Base-by-base conservation (phyloP, 495 filamentous ascomycete species). In the Oidiodendron maius region DNA sequence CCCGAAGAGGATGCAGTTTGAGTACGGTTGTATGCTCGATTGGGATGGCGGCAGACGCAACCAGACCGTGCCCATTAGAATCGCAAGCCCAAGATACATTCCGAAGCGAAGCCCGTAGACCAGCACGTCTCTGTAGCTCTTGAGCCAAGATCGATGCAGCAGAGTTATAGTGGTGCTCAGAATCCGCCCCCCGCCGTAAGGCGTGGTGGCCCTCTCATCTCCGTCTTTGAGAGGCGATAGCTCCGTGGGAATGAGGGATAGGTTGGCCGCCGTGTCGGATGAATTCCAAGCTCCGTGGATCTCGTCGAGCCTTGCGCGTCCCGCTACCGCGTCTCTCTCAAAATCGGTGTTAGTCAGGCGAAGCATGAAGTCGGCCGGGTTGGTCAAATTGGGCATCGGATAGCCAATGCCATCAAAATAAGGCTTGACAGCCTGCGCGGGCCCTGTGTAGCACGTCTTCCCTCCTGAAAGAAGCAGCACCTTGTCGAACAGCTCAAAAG, bases 11-110 rank as follows among this genome's bases (percentile, higher is more conserved):
- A 17, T 5, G 15, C 15, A 41, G 39, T 41, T 15, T 65, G 22
- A 35, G 47, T 52, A 44, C 48, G 20, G 25, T n/a, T 15, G 25
- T 46, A 12, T 9, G 47, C 78, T 77, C 12, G 70, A 67, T 54
- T 91, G 84, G 2, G 69, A 58, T 1, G 81, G 68, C 13, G 71
- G 61, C 1, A 91, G 68, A 10, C 86, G 78, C 16, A 90, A 67
- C 82, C 82, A 91, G 17, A 91, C 84, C 0, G 86, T 91, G 3
- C 86, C 86, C 81, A 89, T 86, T 82, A 91, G 83, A 53, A 91
- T 81, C 1, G 87, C 86, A 30, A 90, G 72, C 12, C 73, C 53
- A 40, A 83, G 71, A 62, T 91, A 90, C 86, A 91, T 91, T 13
- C 77, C 82, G 21, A 89, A 71, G 0, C 86, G 72, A 50, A 91